These are phyloP conservation scores for Hippophae tibetana DNA, from an alignment of 306 rosid genomes.

Conservation along the genomic window DNA sequence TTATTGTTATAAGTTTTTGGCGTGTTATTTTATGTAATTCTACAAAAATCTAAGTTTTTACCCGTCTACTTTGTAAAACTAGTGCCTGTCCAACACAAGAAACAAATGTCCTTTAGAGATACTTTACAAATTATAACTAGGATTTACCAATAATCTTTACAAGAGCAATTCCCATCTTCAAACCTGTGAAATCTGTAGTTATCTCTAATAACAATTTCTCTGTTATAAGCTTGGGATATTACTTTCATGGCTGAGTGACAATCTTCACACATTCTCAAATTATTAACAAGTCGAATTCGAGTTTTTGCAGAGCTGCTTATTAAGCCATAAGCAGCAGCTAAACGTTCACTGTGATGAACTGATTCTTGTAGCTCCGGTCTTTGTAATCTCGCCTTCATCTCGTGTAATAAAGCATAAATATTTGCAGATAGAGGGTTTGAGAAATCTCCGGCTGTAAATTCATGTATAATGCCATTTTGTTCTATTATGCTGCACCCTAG, in stretches of 20 bases:
- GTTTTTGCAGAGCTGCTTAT: neutral
- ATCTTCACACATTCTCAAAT: conserved; percentile 16
- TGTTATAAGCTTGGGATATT: conserved; percentile 8
- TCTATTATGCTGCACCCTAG: conserved; percentile 22
- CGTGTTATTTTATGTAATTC: no score
- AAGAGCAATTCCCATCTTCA: conserved; percentile 7
- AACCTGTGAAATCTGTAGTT: conserved; percentile 18
- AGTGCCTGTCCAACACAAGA: no score
- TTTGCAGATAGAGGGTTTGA: conserved; percentile 11
- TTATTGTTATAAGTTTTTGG: no score
- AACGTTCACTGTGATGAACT: conserved; percentile 14
- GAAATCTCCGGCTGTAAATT: conserved; percentile 23
- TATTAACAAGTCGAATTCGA: conserved; percentile 20
- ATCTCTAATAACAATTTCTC: conserved; percentile 17
- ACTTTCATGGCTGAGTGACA: conserved; percentile 24
- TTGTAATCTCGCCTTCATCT: conserved; percentile 9
- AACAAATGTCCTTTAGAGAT: no score
- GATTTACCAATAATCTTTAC: no score
- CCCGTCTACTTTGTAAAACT: no score
- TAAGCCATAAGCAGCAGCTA: conserved; percentile 18
- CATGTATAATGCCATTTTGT: conserved; percentile 8
- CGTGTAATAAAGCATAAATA: conserved; percentile 15
- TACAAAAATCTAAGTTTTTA: no score
- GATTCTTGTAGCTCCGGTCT: conserved; percentile 8
- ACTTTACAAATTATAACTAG: no score